phyloP scores from a whole-genome alignment of 2,329 filamentous ascomycete species.

The Ilyonectria destructans region DNA sequence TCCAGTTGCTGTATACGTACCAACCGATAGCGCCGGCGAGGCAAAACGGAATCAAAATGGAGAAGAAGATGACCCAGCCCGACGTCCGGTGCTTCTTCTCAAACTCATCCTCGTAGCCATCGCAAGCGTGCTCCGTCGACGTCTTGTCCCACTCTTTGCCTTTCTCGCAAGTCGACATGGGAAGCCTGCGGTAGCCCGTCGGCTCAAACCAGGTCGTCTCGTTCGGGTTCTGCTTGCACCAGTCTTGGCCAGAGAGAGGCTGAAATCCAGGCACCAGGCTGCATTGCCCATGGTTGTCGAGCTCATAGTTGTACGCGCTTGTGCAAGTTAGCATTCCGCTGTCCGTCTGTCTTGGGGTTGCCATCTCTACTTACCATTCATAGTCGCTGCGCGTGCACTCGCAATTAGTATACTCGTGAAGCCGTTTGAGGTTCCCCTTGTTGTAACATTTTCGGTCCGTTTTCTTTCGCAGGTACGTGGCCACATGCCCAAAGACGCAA shows the following conservation, averaged over 20 bases:
- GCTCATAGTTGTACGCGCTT: conserved; percentile 95
- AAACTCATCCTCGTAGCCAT: conserved; percentile 87
- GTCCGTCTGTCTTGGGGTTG: too few species aligned
- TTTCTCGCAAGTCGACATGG: conserved; percentile 87
- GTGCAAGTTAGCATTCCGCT: conserved; percentile 32
- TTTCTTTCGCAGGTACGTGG: conserved; percentile 93
- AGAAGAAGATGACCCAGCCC: conserved; percentile 86
- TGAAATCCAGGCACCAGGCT: conserved; percentile 81
- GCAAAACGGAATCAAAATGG: conserved; percentile 82
- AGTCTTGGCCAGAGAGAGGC: conserved; percentile 68
- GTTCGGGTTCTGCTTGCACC: conserved; percentile 75
- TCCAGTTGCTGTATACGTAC: conserved; percentile 89
- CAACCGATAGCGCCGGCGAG: conserved; percentile 83
- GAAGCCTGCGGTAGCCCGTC: conserved; percentile 91
- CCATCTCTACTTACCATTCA: conserved; percentile 80
- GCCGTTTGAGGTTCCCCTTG: conserved; percentile 77
- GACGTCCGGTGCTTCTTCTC: conserved; percentile 79
- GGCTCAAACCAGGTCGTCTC: conserved; percentile 86
- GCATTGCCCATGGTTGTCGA: conserved; percentile 84
- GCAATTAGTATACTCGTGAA: conserved; percentile 85
- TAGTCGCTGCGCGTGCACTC: conserved; percentile 88
- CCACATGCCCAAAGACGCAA: conserved; percentile 93
- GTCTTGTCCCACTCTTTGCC: conserved; percentile 83
- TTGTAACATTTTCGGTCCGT: conserved; percentile 87
- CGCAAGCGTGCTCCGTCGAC: conserved; percentile 72